Percentiles rank a stretch among this genome's conserved stretches.
Evolutionary conservation across 345 rosid species (phyloP).

Genomic region (Sonneratia caseolaris): DNA sequence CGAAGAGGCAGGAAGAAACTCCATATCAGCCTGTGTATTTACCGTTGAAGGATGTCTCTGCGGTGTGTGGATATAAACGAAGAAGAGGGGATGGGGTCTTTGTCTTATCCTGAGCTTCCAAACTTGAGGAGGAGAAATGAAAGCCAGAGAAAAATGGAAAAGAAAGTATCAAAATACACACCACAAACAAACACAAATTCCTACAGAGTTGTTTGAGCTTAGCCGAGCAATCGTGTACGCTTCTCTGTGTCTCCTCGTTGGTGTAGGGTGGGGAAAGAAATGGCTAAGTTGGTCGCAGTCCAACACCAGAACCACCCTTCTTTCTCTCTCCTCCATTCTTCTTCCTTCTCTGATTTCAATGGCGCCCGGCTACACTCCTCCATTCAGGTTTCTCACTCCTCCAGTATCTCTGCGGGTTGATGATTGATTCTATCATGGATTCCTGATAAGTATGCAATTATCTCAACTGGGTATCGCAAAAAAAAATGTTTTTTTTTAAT

Average conservation of each 20-base stretch:
- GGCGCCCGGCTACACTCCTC: slow-evolving; percentile 64
- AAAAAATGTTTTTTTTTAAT: neutral
- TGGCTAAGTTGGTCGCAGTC: slow-evolving; percentile 61
- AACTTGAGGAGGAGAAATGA: slow-evolving; percentile 7
- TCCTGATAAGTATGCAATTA: slow-evolving; percentile 1
- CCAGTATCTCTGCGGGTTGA: neutral
- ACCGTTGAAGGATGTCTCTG: neutral
- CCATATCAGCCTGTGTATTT: neutral
- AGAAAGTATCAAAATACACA: slow-evolving; percentile 4
- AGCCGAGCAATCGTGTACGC: slow-evolving; percentile 7
- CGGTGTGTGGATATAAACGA: slow-evolving; percentile 17
- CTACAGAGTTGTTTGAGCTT: neutral
- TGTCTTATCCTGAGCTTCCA: slow-evolving; percentile 27
- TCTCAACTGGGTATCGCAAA: slow-evolving; percentile 1
- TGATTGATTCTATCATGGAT: neutral
- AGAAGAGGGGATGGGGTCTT: slow-evolving; percentile 16
- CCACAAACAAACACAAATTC: neutral
- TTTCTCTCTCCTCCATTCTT: slow-evolving; percentile 48
- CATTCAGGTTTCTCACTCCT: slow-evolving; percentile 41
- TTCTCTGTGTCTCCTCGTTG: slow-evolving; percentile 11
- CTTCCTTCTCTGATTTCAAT: slow-evolving; percentile 81
- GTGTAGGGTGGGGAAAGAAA: slow-evolving; percentile 15
- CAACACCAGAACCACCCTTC: slow-evolving; percentile 51
- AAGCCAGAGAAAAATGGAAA: neutral
- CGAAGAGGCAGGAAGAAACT: neutral